These are phyloP conservation scores for Boletus speciosus DNA, from an alignment of 768 basidiomycete genomes.

Conservation along the genomic window DNA sequence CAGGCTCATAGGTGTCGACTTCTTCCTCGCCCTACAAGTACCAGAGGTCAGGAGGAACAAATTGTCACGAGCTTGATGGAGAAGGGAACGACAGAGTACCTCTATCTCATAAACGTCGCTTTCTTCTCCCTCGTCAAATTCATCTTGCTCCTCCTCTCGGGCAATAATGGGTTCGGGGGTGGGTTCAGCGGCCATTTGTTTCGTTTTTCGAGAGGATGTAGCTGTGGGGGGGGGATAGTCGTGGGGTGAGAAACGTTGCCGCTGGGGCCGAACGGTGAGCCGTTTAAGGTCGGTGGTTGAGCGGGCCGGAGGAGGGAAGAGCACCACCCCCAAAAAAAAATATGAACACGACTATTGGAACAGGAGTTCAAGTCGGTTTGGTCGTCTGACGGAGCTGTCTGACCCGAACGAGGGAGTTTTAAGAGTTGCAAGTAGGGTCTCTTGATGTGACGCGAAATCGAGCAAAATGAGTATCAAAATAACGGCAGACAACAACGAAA, in stretches of 20 bases:
- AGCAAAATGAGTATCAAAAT: conserved; percentile 4
- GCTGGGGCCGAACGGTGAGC: neutral
- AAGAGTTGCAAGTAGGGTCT: conserved; percentile 4
- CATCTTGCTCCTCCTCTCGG: conserved; percentile 3
- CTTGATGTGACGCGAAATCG: neutral
- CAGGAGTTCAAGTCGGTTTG: neutral
- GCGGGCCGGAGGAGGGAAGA: conserved; percentile 10
- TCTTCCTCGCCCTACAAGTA: conserved; percentile 20
- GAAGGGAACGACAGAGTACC: conserved; percentile 12
- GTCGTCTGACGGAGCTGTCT: neutral
- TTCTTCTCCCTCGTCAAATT: conserved; percentile 23
- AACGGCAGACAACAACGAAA: conserved; percentile 18
- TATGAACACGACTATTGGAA: neutral
- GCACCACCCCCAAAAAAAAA: neutral
- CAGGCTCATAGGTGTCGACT: neutral
- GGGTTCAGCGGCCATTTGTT: conserved; percentile 23
- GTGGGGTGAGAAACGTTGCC: conserved; percentile 6
- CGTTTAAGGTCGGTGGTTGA: conserved; percentile 12
- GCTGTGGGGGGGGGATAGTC: neutral
- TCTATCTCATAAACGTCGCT: conserved; percentile 27
- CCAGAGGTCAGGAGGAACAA: neutral
- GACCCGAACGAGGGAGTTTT: conserved; percentile 1
- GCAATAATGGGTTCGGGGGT: conserved; percentile 6
- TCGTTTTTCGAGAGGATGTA: neutral
- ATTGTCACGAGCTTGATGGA: neutral